phyloP scores from a whole-genome alignment of 345 rosid species.

The Raphanus sativus region DNA sequence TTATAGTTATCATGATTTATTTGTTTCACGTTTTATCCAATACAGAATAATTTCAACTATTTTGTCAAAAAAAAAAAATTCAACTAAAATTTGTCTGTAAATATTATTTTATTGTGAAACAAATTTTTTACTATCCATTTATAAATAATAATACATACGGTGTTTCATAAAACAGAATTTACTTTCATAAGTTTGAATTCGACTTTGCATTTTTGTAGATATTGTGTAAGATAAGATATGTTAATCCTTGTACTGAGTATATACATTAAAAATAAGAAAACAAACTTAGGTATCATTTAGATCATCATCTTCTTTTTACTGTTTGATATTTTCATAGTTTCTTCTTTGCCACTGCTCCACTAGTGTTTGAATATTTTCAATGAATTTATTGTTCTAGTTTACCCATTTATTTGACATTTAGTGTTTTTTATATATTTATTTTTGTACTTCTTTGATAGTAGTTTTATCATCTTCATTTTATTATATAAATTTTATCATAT shows the following conservation, averaged over 20 bases:
- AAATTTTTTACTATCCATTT: too few species aligned
- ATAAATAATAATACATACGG: neutral
- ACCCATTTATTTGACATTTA: neutral
- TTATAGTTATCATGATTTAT: neutral
- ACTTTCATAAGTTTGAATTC: neutral
- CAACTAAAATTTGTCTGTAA: neutral
- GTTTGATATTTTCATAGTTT: neutral
- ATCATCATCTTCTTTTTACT: neutral
- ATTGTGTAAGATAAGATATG: neutral
- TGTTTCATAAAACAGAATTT: neutral
- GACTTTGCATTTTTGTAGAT: neutral
- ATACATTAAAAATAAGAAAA: neutral
- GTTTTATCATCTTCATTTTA: neutral
- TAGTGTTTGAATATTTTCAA: neutral
- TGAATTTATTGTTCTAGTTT: neutral
- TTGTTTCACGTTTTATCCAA: neutral
- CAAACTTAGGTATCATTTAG: neutral
- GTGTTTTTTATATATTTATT: neutral
- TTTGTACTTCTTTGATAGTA: neutral
- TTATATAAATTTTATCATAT: neutral
- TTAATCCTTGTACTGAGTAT: neutral
- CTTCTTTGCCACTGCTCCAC: neutral
- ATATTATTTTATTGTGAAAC: neutral
- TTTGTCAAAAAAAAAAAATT: too few species aligned
- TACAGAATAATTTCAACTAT: too few species aligned